Evolutionary conservation across 2,329 filamentous ascomycete species (phyloP).

Genomic region (Aurifilum marmelostoma): DNA sequence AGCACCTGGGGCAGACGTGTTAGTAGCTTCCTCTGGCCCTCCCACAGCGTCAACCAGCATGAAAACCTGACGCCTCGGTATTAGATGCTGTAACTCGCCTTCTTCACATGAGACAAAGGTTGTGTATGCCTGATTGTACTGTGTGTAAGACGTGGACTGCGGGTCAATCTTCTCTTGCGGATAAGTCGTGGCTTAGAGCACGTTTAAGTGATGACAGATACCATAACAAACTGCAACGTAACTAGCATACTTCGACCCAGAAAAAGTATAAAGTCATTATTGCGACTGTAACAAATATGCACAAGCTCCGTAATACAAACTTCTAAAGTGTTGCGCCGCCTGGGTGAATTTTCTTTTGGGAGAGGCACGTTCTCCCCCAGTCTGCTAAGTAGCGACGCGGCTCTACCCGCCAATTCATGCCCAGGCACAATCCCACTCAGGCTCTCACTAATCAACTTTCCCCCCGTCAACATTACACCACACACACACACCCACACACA

Average conservation of each 20-base stretch:
- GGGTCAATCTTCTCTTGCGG: not conserved
- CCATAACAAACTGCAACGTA: not conserved
- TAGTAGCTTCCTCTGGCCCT: not conserved
- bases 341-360: too few relatives aligned
- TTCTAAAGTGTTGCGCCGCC: not conserved
- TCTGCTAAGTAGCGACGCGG: not conserved
- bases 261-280: not conserved
- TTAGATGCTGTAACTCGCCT: not conserved
- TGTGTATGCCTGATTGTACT: not conserved
- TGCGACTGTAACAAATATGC: too few relatives aligned
- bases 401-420: constrained; percentile 9
- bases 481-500: constrained; percentile 9
- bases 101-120: not conserved
- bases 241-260: not conserved
- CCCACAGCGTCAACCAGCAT: not conserved
- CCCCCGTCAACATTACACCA: constrained; percentile 1
- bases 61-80: not conserved
- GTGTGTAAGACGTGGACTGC: not conserved
- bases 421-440: not conserved
- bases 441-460: not conserved
- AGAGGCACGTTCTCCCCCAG: not conserved
- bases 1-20: not conserved
- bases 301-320: not conserved
- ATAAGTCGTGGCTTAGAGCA: not conserved
- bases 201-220: not conserved